Evolutionary conservation across 129 eudicot genomes (phyloP).

Genomic region (Pseudognaphalium luteoalbum): DNA sequence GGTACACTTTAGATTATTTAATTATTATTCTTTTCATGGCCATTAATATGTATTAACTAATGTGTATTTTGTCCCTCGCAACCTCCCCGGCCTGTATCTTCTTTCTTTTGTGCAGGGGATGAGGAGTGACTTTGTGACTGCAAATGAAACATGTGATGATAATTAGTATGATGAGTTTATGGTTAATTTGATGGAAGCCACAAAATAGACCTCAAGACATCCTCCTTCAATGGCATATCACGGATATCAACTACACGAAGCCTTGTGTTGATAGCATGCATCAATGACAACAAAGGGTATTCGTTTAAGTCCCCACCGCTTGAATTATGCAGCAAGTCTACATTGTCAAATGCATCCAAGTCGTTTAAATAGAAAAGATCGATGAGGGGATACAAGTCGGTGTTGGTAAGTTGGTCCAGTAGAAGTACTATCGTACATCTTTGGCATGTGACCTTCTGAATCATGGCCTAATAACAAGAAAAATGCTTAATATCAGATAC

Average conservation of each 20-base stretch:
- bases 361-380: conserved; percentile 37
- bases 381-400: conserved; percentile 49
- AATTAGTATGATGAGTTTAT: conserved; percentile 25
- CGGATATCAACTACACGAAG: conserved; percentile 53
- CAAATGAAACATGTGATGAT: background rate
- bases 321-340: conserved; percentile 43
- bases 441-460: conserved; percentile 41
- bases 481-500: conserved; percentile 13
- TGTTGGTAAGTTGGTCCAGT: conserved; percentile 46
- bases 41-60: background rate
- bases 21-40: background rate
- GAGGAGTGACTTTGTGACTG: conserved; percentile 13
- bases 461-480: conserved; percentile 39
- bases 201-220: conserved; percentile 48
- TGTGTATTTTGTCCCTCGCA: conserved; percentile 1
- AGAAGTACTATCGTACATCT: conserved; percentile 35
- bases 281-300: conserved; percentile 40
- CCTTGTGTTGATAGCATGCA: conserved; percentile 45
- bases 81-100: conserved; percentile 1
- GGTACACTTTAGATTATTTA: background rate
- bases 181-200: conserved; percentile 28
- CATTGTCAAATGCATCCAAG: conserved; percentile 36
- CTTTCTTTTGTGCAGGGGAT: conserved; percentile 2
- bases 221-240: conserved; percentile 42
- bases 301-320: conserved; percentile 33